Conservation (phyloP, 108 stramenopile genomes). For the Nitzschia inconspicua region DNA sequence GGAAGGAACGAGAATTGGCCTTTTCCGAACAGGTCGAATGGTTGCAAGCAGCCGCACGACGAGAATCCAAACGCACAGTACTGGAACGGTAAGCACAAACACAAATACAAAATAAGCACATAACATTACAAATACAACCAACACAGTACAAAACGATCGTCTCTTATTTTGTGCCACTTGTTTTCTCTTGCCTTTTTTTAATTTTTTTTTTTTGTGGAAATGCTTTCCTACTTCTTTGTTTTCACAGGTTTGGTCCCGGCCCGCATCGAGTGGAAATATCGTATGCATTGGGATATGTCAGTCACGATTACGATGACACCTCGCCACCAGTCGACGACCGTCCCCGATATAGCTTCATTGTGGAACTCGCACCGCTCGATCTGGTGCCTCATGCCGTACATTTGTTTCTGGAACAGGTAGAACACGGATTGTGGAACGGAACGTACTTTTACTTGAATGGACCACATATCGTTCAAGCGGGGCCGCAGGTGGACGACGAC, state of each 20-base stretch:
- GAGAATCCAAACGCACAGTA: slow-evolving; percentile 44
- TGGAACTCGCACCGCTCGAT: slow-evolving; percentile 72
- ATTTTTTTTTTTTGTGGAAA: not conserved
- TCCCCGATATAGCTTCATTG: slow-evolving; percentile 26
- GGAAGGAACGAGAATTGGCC: slow-evolving; percentile 45
- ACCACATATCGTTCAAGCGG: slow-evolving; percentile 82
- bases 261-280: slow-evolving; percentile 59
- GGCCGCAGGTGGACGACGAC: slow-evolving; percentile 31
- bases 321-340: slow-evolving; percentile 10
- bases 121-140: not conserved
- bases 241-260: slow-evolving; percentile 60
- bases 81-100: slow-evolving; percentile 48
- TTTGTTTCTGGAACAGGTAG: slow-evolving; percentile 82
- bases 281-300: not conserved
- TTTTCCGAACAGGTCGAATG: slow-evolving; percentile 43
- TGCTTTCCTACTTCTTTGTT: not conserved
- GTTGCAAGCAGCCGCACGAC: slow-evolving; percentile 29
- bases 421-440: slow-evolving; percentile 73
- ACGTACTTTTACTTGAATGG: slow-evolving; percentile 73
- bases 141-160: not conserved
- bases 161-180: not conserved
- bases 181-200: not conserved
- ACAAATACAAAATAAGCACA: not conserved
- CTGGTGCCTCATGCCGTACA: slow-evolving; percentile 81
- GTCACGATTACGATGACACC: not conserved